These are phyloP conservation scores for Clohesyomyces aquaticus DNA, from an alignment of 495 filamentous ascomycete species.

Conservation along the genomic window DNA sequence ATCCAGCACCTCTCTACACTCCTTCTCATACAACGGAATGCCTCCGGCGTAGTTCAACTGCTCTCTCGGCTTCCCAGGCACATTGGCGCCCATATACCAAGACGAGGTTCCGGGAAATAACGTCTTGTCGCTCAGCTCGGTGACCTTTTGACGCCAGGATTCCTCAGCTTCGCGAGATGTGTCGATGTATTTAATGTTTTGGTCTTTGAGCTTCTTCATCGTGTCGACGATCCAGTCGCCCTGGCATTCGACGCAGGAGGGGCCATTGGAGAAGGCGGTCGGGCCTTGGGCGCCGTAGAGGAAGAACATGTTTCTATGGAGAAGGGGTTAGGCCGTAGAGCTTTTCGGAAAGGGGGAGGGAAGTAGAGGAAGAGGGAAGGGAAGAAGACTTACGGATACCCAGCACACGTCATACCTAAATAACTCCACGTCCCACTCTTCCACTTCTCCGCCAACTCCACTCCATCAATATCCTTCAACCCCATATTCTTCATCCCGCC, in stretches of 20 bases:
- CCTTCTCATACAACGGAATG: conserved; percentile 45
- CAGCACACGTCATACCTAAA: conserved; percentile 54
- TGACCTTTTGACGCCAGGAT: conserved; percentile 52
- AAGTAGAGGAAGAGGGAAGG: too few relatives aligned
- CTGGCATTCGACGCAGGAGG: conserved; percentile 54
- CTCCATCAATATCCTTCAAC: conserved; percentile 51
- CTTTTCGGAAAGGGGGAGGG: too few relatives aligned
- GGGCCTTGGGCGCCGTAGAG: conserved; percentile 58
- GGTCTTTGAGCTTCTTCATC: conserved; percentile 50
- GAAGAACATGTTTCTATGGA: conserved; percentile 58
- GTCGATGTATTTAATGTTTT: conserved; percentile 51
- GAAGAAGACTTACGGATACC: conserved; percentile 48
- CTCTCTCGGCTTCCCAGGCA: conserved; percentile 54
- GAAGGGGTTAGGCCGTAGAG: too few relatives aligned
- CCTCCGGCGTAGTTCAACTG: conserved; percentile 52
- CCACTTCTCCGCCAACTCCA: conserved; percentile 56
- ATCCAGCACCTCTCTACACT: conserved; percentile 41
- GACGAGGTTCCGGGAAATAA: conserved; percentile 53
- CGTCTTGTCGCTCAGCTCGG: conserved; percentile 49
- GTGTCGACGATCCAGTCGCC: conserved; percentile 57
- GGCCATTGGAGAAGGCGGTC: conserved; percentile 56
- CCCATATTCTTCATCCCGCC: conserved; percentile 57
- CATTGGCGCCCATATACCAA: conserved; percentile 52
- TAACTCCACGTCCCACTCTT: conserved; percentile 51
- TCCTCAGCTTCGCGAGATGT: conserved; percentile 53